Evolutionary conservation across 108 stramenopile genomes (phyloP).

Genomic region (Cyclotella baltica): DNA sequence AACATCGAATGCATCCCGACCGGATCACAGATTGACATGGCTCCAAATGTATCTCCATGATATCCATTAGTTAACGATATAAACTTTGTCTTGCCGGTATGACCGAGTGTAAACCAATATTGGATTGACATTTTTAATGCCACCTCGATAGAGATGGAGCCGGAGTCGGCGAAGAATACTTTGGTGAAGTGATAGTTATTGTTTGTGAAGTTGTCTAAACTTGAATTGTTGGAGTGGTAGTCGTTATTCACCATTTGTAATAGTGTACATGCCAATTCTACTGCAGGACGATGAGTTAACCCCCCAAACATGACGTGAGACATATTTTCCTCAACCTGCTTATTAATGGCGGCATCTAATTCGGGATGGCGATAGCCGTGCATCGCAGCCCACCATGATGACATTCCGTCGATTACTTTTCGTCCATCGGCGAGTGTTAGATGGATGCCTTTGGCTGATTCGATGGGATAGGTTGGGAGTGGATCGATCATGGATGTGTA

Average conservation of each 20-base stretch:
- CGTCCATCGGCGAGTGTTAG: constrained; percentile 68
- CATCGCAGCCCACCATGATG: constrained; percentile 88
- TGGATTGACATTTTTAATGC: constrained; percentile 94
- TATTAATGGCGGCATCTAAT: constrained; percentile 71
- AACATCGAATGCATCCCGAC: constrained; percentile 87
- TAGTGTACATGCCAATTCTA: constrained; percentile 58
- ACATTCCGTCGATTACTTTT: constrained; percentile 86
- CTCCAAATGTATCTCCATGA: constrained; percentile 91
- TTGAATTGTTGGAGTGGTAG: not conserved
- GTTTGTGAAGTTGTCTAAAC: constrained; percentile 10
- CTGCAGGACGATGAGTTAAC: constrained; percentile 82
- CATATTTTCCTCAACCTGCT: constrained; percentile 65
- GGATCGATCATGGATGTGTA: constrained; percentile 83
- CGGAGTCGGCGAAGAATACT: constrained; percentile 84
- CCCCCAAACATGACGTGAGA: constrained; percentile 94
- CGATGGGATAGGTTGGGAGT: constrained; percentile 68
- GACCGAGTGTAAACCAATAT: constrained; percentile 68
- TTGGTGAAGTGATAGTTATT: constrained; percentile 58
- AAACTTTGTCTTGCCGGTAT: constrained; percentile 58
- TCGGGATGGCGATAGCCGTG: constrained; percentile 84
- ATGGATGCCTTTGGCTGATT: constrained; percentile 65
- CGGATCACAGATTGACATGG: constrained; percentile 92
- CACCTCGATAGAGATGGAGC: constrained; percentile 83
- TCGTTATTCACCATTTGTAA: constrained; percentile 49
- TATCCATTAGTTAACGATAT: constrained; percentile 82